Conservation (phyloP, 2,329 filamentous ascomycete genomes). For the Cryphonectria radicalis region DNA sequence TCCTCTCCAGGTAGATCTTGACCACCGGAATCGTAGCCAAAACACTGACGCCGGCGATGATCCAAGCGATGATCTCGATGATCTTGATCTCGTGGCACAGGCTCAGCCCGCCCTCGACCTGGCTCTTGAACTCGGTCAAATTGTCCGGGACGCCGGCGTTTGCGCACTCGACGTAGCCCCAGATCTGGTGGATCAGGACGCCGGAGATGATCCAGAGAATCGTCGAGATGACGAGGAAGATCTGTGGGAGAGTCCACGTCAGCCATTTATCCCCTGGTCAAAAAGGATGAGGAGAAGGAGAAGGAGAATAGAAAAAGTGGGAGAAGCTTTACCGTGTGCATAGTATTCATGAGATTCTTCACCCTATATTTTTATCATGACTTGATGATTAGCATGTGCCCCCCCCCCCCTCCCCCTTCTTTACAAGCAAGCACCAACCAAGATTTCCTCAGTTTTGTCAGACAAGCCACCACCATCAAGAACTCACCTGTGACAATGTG, state of each 20-base stretch:
- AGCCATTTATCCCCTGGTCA: not conserved
- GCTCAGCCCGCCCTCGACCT: conserved; percentile 20
- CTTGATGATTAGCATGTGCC: not conserved
- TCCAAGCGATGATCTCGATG: conserved; percentile 25
- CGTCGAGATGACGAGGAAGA: conserved; percentile 23
- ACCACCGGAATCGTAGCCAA: conserved; percentile 24
- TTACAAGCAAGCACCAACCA: not conserved
- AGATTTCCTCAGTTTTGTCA: not conserved
- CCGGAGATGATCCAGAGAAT: conserved; percentile 25
- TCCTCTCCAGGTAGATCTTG: conserved; percentile 18
- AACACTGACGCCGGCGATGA: conserved; percentile 22
- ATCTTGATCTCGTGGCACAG: conserved; percentile 28
- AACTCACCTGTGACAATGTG: conserved; percentile 11
- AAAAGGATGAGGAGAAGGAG: too few relatives aligned
- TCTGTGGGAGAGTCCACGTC: not conserved
- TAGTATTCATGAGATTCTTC: conserved; percentile 23
- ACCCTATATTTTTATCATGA: not conserved
- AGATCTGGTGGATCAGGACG: conserved; percentile 24
- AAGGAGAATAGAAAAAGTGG: too few relatives aligned
- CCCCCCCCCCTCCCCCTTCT: too few relatives aligned
- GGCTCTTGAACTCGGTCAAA: conserved; percentile 23
- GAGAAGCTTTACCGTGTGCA: conserved; percentile 12
- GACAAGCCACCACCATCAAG: too few relatives aligned
- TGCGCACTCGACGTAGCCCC: conserved; percentile 24
- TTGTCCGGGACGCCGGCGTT: conserved; percentile 17